Conservation (phyloP, 2,329 filamentous ascomycete genomes). For the Anthostomella pinea region DNA sequence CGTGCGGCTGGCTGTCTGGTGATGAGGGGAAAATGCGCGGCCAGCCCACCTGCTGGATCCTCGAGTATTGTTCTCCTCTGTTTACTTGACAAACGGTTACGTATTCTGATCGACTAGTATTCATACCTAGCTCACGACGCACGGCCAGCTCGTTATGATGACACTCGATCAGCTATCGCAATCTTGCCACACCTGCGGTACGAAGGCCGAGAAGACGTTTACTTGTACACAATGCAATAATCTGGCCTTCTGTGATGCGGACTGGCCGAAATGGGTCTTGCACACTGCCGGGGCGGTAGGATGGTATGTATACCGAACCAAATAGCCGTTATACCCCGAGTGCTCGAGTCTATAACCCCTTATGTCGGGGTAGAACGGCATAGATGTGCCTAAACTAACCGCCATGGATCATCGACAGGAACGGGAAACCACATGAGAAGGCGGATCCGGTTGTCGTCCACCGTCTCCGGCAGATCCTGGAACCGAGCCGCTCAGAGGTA, state of each 20-base stretch:
- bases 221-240: conserved; percentile 34
- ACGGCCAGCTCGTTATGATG: conserved; percentile 10
- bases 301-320: conserved; percentile 24
- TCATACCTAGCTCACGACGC: too few species aligned
- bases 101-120: too few species aligned
- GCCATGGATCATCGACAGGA: conserved; percentile 21
- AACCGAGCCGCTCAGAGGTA: conserved; percentile 29
- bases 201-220: conserved; percentile 26
- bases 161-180: conserved; percentile 19
- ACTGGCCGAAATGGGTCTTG: conserved; percentile 32
- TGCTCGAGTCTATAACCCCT: not conserved
- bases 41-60: too few species aligned
- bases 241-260: conserved; percentile 30
- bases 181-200: conserved; percentile 31
- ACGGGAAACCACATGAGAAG: conserved; percentile 33
- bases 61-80: too few species aligned
- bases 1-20: too few species aligned
- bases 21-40: too few species aligned
- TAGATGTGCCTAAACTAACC: too few species aligned
- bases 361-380: conserved; percentile 1
- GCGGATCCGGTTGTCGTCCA: conserved; percentile 30
- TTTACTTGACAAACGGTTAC: too few species aligned
- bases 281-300: conserved; percentile 29
- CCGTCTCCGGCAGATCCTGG: conserved; percentile 31
- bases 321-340: conserved; percentile 9